phyloP scores from a whole-genome alignment of 2,329 filamentous ascomycete species.

The Xylaria sp. region DNA sequence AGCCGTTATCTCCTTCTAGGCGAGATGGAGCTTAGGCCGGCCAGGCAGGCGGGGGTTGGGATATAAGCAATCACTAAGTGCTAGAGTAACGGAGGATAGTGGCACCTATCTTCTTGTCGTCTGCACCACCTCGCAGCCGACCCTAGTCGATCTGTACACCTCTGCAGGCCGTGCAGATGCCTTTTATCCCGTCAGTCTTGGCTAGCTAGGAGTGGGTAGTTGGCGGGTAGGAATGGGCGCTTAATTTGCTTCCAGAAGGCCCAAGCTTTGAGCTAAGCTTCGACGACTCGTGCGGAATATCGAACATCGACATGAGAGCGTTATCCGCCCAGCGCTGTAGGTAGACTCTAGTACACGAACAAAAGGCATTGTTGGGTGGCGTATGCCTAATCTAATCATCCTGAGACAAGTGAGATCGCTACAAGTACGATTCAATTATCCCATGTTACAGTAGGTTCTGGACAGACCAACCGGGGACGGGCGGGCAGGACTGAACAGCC shows the following conservation, averaged over 20 bases:
- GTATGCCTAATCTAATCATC: background rate
- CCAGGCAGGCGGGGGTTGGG: background rate
- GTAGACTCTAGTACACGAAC: background rate
- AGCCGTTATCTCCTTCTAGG: slow-evolving; percentile 21
- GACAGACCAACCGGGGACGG: background rate
- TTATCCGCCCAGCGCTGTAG: background rate
- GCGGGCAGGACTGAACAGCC: background rate
- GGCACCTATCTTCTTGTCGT: slow-evolving; percentile 1
- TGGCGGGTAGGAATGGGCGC: background rate
- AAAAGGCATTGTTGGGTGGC: background rate
- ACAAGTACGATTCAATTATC: background rate
- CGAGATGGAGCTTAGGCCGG: slow-evolving; percentile 10
- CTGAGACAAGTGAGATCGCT: background rate
- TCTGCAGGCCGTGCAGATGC: background rate
- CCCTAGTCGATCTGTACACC: background rate
- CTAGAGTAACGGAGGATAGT: background rate
- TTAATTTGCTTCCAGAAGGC: background rate
- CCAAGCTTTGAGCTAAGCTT: background rate
- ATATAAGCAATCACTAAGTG: slow-evolving; percentile 8
- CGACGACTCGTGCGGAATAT: background rate
- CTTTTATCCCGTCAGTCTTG: background rate
- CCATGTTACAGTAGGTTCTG: background rate
- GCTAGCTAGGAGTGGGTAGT: background rate
- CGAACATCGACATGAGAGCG: background rate
- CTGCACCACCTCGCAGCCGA: slow-evolving; percentile 7